Base-by-base conservation (phyloP, 805 yeast genomes). In the Metschnikowia lochheadii region DNA sequence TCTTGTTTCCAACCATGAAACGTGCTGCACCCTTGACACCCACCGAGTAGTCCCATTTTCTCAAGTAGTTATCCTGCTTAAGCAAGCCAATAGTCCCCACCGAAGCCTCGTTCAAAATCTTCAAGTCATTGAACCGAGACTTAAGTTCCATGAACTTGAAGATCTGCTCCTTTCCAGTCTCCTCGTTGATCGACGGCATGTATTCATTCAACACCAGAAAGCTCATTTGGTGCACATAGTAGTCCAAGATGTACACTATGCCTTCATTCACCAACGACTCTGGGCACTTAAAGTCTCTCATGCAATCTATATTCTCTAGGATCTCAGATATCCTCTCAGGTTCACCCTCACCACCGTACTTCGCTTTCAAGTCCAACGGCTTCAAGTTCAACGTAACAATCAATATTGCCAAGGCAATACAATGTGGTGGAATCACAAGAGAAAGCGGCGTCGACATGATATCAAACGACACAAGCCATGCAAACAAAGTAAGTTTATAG, bases 401-500 rank as follows among this genome's bases (percentile, higher is more conserved):
- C 40, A 89, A 66, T 29, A 81, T 76, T 3, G 89, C 86, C 47
- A 88, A 61, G 0, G 96, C 89, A 32, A 85, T 80, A 26, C 84
- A 77, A 63, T 89, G 92, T 3, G 88, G 83, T 1, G 96, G 94
- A 7, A 81, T 76, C 58, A 81, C 83, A 34, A 90, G 66, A 8
- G 82, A 76, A 15, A 85, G 73, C 35, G 87, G 88, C 2, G 95
- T 82, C 49, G 83, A 78, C 62, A 84, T 81, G 10, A 83, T 72
- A 63, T 90, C 97, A 57, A 81, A 81, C n/a, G 83, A 73, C 2
- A 89, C 75, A n/a, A 81, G 66, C 96, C 96, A 90, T 2, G 87
- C 82, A 36, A 81, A 64, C 56, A 76, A 70, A 4, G 84, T 77
- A 10, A 77, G 63, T 14, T 78, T 75, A 56, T 77, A 73, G 20